phyloP scores from a whole-genome alignment of 2,329 filamentous ascomycete species.

The Xylaria sp. region DNA sequence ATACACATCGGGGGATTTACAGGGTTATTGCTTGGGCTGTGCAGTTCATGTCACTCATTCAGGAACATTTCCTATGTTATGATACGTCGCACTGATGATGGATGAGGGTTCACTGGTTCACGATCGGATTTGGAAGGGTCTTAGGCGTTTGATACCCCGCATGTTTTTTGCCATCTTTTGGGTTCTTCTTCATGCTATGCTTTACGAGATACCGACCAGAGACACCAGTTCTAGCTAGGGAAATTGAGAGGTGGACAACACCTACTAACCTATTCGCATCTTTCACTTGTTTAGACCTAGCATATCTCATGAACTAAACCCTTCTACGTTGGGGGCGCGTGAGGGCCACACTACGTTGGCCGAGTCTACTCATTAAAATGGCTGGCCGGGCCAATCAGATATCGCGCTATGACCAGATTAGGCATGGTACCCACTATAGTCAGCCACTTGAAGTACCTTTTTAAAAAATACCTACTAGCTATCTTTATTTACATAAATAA shows the following conservation, averaged over 20 bases:
- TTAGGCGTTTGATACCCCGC: constrained; percentile 25
- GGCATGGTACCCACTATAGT: no score
- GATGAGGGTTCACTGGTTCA: background rate
- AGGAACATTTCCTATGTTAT: constrained; percentile 17
- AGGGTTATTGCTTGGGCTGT: constrained; percentile 7
- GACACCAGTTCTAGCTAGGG: constrained; percentile 14
- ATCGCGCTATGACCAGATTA: no score
- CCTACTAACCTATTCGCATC: constrained; percentile 4
- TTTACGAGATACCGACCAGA: constrained; percentile 2
- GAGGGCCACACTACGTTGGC: no score
- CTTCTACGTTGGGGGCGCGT: constrained; percentile 24
- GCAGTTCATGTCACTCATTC: constrained; percentile 3
- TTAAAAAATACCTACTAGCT: no score
- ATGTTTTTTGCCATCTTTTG: constrained; percentile 3
- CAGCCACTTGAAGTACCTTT: no score
- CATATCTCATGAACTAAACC: constrained; percentile 29
- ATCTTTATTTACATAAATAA: no score
- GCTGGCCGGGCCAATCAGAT: no score
- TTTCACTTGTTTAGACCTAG: background rate
- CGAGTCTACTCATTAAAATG: no score
- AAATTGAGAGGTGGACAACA: background rate
- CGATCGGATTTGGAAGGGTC: constrained; percentile 3
- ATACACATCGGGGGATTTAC: background rate
- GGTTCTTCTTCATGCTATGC: constrained; percentile 12
- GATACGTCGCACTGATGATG: constrained; percentile 9